These are phyloP conservation scores for Gnomoniopsis sp. DNA, from an alignment of 2,329 filamentous ascomycete species.

Conservation along the genomic window DNA sequence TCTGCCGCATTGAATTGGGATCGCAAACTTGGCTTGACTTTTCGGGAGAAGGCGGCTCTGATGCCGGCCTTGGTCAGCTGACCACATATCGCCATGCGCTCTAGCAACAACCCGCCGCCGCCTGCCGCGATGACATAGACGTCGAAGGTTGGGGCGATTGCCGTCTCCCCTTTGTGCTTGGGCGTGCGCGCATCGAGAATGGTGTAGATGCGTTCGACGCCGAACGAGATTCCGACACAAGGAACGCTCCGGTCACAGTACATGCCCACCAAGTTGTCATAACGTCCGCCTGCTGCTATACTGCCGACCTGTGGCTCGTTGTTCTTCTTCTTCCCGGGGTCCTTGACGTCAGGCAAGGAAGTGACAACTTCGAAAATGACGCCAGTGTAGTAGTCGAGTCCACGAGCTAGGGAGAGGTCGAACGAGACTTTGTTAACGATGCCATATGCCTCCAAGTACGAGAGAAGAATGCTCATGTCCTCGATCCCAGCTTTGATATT, in stretches of 20 bases:
- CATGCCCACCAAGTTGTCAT: conserved; percentile 93
- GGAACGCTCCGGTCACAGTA: conserved; percentile 87
- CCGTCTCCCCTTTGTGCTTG: conserved; percentile 52
- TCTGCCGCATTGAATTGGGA: conserved; percentile 78
- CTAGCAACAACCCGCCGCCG: conserved; percentile 69
- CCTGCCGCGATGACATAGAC: conserved; percentile 90
- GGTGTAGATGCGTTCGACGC: conserved; percentile 91
- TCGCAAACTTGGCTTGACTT: conserved; percentile 78
- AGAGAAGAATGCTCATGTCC: conserved; percentile 75
- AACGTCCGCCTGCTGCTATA: conserved; percentile 81
- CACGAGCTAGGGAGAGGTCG: conserved; percentile 79
- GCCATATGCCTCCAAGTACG: conserved; percentile 76
- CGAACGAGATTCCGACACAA: conserved; percentile 90
- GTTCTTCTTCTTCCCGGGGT: neutral
- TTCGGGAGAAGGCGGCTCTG: conserved; percentile 81
- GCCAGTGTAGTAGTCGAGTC: conserved; percentile 49
- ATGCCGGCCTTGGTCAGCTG: conserved; percentile 78
- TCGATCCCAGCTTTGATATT: conserved; percentile 74
- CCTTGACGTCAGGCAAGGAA: conserved; percentile 65
- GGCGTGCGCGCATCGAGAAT: conserved; percentile 77
- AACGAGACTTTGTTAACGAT: conserved; percentile 67
- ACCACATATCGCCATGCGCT: conserved; percentile 75
- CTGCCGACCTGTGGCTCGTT: conserved; percentile 55
- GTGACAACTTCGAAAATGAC: conserved; percentile 89
- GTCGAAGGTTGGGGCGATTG: conserved; percentile 67